These are phyloP conservation scores for Crithidia expoeki DNA, from an alignment of 208 protist species.

Conservation along the genomic window DNA sequence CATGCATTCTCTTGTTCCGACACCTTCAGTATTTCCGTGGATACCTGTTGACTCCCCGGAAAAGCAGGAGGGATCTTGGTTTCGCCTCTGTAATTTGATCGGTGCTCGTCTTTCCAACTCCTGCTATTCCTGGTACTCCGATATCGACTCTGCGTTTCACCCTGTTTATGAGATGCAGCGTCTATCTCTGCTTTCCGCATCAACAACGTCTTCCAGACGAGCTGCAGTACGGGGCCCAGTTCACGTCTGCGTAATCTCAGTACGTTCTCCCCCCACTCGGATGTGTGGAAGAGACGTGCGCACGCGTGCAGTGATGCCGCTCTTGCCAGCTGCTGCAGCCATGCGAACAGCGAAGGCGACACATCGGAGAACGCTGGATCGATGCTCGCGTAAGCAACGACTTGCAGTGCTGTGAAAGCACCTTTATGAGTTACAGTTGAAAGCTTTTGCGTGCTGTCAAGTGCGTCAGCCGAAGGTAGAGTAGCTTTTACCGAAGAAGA, in stretches of 20 bases:
- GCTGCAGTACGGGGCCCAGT: background rate
- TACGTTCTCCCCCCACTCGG: background rate
- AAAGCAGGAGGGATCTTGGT: no score
- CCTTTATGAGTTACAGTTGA: no score
- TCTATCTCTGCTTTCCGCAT: slow-evolving; percentile 1
- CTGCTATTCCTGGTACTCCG: background rate
- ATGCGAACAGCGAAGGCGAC: background rate
- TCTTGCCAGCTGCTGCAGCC: slow-evolving; percentile 9
- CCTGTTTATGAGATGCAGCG: background rate
- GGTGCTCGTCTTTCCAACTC: no score
- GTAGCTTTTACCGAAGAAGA: no score
- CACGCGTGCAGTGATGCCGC: slow-evolving; percentile 21
- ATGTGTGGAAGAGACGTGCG: background rate
- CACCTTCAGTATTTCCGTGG: no score
- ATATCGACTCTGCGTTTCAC: no score
- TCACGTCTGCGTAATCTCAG: background rate
- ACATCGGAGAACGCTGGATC: background rate
- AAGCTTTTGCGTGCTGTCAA: no score
- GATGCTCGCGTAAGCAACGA: background rate
- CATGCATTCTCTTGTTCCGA: background rate
- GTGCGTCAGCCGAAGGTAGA: no score
- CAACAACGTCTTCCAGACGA: slow-evolving; percentile 8
- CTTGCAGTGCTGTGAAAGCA: slow-evolving; percentile 11
- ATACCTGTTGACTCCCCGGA: no score
- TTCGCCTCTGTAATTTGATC: no score